A percentile compares a stretch with the other conserved stretches of the same genome.
phyloP scores from a whole-genome alignment of 2,329 filamentous ascomycete genomes.

The Byssochlamys sp. region DNA sequence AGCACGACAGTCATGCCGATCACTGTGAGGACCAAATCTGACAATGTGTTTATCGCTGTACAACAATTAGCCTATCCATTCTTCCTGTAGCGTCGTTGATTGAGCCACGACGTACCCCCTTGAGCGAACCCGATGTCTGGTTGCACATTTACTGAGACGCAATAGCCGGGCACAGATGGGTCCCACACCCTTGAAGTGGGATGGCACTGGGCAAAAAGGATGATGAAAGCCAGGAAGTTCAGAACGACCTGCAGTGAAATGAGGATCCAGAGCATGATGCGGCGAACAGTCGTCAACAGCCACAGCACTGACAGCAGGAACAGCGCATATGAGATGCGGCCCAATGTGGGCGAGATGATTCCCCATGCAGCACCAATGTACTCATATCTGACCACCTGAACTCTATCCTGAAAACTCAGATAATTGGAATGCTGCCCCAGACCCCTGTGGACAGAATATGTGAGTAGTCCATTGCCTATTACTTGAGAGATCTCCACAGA shows the following conservation, averaged over 20 bases:
- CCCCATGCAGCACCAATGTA: constrained; percentile 9
- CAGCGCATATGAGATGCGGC: constrained; percentile 10
- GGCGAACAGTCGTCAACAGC: constrained; percentile 3
- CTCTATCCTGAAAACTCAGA: constrained; percentile 1
- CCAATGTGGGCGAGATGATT: constrained; percentile 8
- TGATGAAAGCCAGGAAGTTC: constrained; percentile 8
- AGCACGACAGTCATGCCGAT: constrained; percentile 3
- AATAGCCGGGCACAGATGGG: constrained; percentile 4
- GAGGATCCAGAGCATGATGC: constrained; percentile 8
- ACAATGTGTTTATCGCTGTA: constrained; percentile 6
- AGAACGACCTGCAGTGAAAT: constrained; percentile 7
- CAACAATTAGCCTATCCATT: background rate
- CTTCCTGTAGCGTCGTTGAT: background rate
- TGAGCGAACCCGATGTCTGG: constrained; percentile 6
- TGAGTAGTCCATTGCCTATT: constrained; percentile 3
- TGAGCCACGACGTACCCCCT: constrained; percentile 2
- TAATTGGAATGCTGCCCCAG: constrained; percentile 9
- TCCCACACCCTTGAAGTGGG: constrained; percentile 9
- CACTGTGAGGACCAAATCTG: constrained; percentile 4
- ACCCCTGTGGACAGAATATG: constrained; percentile 9
- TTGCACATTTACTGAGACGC: constrained; percentile 7
- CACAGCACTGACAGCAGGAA: constrained; percentile 10
- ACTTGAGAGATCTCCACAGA: constrained; percentile 2
- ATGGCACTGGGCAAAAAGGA: constrained; percentile 7
- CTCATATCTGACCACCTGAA: constrained; percentile 8